Evolutionary conservation across 306 rosid genomes (phyloP).

Genomic region (Citrullus amarus): DNA sequence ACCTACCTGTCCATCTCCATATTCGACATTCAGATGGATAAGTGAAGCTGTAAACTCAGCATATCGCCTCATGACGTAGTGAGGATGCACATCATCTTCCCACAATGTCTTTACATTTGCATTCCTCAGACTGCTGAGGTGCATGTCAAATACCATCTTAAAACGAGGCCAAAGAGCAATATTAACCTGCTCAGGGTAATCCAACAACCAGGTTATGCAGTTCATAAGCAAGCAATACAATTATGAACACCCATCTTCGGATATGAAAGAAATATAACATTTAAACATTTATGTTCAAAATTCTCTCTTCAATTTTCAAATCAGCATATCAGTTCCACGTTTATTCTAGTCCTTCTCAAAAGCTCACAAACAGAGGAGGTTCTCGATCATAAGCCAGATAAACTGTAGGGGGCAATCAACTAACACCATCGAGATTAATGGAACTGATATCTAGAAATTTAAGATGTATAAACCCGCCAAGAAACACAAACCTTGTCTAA

Average conservation of each 20-base stretch:
- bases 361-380: background rate
- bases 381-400: background rate
- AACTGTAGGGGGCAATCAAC: background rate
- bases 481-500: constrained; percentile 65
- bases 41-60: constrained; percentile 96
- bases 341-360: background rate
- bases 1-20: constrained; percentile 84
- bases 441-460: background rate
- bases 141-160: constrained; percentile 96
- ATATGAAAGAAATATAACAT: background rate
- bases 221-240: background rate
- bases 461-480: background rate
- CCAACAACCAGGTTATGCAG: constrained; percentile 14
- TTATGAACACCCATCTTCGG: background rate
- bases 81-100: constrained; percentile 99
- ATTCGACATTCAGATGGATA: constrained; percentile 77
- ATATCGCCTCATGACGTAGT: constrained; percentile 94
- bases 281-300: background rate
- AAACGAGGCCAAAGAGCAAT: constrained; percentile 96
- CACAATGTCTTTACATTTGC: constrained; percentile 79
- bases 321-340: background rate
- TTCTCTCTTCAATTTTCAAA: background rate
- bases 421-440: background rate
- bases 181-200: constrained; percentile 50
- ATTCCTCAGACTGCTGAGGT: constrained; percentile 78